Conservation (phyloP, 2,329 filamentous ascomycete genomes). For the Byssothecium circinans region DNA sequence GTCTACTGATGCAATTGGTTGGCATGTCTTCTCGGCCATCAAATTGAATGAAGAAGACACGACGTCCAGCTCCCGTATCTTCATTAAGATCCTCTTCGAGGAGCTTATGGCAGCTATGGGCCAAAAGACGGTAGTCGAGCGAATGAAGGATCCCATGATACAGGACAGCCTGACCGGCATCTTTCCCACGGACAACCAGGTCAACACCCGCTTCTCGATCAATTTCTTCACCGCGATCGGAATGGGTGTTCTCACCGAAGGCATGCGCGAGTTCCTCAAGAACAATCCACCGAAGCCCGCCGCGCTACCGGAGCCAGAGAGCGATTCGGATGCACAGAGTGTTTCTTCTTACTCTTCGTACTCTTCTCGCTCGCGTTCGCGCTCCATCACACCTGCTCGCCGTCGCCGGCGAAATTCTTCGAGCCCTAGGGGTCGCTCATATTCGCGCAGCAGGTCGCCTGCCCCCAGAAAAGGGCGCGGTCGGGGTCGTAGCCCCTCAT, state of each 20-base stretch:
- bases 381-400: slow-evolving; percentile 17
- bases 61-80: slow-evolving; percentile 93
- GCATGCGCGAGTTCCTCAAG: slow-evolving; percentile 88
- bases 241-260: slow-evolving; percentile 91
- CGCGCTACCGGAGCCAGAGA: slow-evolving; percentile 49
- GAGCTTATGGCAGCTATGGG: slow-evolving; percentile 86
- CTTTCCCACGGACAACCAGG: slow-evolving; percentile 85
- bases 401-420: slow-evolving; percentile 5
- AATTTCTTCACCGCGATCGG: slow-evolving; percentile 99
- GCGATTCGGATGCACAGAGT: slow-evolving; percentile 35
- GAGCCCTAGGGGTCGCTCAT: slow-evolving; percentile 18
- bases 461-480: slow-evolving; percentile 19
- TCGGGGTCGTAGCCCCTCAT: slow-evolving; percentile 24
- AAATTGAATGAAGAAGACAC: slow-evolving; percentile 97
- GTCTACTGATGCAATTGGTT: slow-evolving; percentile 83
- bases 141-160: slow-evolving; percentile 74
- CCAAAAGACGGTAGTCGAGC: slow-evolving; percentile 74
- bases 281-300: slow-evolving; percentile 81
- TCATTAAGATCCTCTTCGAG: slow-evolving; percentile 97
- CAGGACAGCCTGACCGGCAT: slow-evolving; percentile 79
- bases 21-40: slow-evolving; percentile 83
- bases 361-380: slow-evolving; percentile 30
- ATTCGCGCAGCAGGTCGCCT: slow-evolving; percentile 32
- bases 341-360: slow-evolving; percentile 34
- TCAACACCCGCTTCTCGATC: slow-evolving; percentile 94